These are phyloP conservation scores for Talaromyces pinophilus DNA, from an alignment of 2,329 filamentous ascomycete genomes.

Conservation along the genomic window DNA sequence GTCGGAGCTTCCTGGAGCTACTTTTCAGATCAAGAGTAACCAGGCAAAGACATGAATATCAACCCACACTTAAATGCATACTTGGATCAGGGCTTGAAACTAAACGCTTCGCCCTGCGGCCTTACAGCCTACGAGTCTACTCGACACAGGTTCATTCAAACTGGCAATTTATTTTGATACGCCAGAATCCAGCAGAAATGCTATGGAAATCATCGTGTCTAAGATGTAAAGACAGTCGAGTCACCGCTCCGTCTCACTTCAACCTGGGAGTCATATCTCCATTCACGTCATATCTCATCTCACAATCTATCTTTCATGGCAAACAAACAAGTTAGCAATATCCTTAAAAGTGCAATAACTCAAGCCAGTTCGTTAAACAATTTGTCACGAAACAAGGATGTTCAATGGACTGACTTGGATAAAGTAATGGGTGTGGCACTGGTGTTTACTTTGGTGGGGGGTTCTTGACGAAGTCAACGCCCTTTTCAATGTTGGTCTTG, in stretches of 20 bases:
- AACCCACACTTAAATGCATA: neutral
- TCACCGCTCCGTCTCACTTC: slow-evolving; percentile 12
- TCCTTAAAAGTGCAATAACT: slow-evolving; percentile 30
- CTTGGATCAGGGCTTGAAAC: neutral
- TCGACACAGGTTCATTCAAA: slow-evolving; percentile 24
- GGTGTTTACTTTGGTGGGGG: slow-evolving; percentile 78
- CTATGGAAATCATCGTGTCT: slow-evolving; percentile 17
- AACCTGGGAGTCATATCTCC: slow-evolving; percentile 17
- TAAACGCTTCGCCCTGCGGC: neutral
- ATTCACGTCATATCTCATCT: slow-evolving; percentile 31
- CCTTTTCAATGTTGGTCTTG: slow-evolving; percentile 92
- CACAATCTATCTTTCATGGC: slow-evolving; percentile 49
- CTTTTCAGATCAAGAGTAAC: slow-evolving; percentile 92
- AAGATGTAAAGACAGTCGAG: slow-evolving; percentile 20
- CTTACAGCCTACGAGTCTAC: slow-evolving; percentile 19
- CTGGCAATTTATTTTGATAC: slow-evolving; percentile 23
- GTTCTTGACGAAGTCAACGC: slow-evolving; percentile 84
- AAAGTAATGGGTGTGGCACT: slow-evolving; percentile 3
- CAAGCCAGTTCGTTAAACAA: slow-evolving; percentile 21
- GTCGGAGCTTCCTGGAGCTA: slow-evolving; percentile 79
- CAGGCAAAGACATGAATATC: slow-evolving; percentile 61
- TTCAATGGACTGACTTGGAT: slow-evolving; percentile 28
- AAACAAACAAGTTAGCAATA: slow-evolving; percentile 36
- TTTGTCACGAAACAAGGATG: slow-evolving; percentile 21
- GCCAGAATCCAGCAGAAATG: slow-evolving; percentile 12